phyloP scores from a whole-genome alignment of 257 asterid species.

The Solanum lycopersicoides region DNA sequence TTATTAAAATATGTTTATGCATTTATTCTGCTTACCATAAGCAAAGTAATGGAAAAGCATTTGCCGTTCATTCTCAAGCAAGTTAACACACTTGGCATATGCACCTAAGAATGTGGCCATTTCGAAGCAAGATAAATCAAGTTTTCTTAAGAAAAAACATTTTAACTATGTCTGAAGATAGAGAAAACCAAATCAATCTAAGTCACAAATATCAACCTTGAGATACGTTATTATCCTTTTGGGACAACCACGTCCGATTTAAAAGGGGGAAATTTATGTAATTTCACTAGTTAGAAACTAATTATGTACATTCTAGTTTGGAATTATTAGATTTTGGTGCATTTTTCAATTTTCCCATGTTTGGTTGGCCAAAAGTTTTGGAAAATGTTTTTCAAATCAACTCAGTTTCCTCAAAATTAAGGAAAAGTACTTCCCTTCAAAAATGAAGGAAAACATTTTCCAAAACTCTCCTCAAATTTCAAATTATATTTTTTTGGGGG shows the following conservation, averaged over 20 bases:
- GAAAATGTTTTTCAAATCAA: too few species aligned
- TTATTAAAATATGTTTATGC: not conserved
- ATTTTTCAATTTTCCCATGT: too few species aligned
- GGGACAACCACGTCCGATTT: not conserved
- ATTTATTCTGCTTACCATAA: not conserved
- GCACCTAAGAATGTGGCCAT: not conserved
- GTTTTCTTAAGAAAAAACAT: not conserved
- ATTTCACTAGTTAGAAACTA: too few species aligned
- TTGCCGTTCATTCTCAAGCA: not conserved
- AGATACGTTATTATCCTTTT: not conserved
- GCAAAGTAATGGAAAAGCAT: not conserved
- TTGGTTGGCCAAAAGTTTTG: too few species aligned
- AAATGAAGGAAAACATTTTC: too few species aligned
- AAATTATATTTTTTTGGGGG: too few species aligned
- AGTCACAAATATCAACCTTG: not conserved
- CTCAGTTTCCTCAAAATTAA: too few species aligned
- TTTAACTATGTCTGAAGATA: not conserved
- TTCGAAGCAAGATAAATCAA: not conserved
- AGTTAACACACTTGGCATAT: not conserved
- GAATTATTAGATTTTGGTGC: accelerated
- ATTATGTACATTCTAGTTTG: too few species aligned
- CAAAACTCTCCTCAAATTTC: too few species aligned
- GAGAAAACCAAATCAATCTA: not conserved
- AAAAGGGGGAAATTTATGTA: too few species aligned
- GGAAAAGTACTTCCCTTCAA: too few species aligned